phyloP scores from a whole-genome alignment of 2,329 filamentous ascomycete species.

The Scedosporium apiospermum region DNA sequence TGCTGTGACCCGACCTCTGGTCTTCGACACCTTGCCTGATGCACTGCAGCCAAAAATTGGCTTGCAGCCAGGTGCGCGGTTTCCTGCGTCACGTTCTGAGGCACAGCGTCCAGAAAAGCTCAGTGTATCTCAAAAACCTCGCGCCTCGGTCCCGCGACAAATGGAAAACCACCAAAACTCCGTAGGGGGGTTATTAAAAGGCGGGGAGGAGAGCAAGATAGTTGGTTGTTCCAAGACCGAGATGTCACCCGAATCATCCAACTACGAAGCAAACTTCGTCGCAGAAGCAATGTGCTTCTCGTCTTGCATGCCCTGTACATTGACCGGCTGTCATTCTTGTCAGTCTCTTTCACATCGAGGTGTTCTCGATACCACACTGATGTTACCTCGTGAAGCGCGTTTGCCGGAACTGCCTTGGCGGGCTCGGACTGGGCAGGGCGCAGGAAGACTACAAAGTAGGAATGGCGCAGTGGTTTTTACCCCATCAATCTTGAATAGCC shows the following conservation, averaged over 20 bases:
- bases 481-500: not conserved
- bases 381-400: not conserved
- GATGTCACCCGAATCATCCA: not conserved
- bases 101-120: not conserved
- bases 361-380: not conserved
- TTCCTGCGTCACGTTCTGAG: not conserved
- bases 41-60: not conserved
- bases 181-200: not conserved
- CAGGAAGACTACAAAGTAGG: too few species aligned
- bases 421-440: not conserved
- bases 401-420: not conserved
- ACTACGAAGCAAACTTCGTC: not conserved
- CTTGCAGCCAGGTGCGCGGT: slow-evolving; percentile 1
- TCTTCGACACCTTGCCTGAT: not conserved
- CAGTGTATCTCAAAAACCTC: not conserved
- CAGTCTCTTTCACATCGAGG: not conserved
- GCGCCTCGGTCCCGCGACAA: not conserved
- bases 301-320: not conserved
- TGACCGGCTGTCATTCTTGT: not conserved
- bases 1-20: not conserved
- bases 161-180: not conserved
- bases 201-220: not conserved
- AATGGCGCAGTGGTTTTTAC: not conserved
- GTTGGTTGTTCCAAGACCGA: not conserved
- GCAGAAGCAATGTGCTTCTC: not conserved